Evolutionary conservation across 2,329 filamentous ascomycete species (phyloP).

Genomic region (Phyllosticta citrichinensis): DNA sequence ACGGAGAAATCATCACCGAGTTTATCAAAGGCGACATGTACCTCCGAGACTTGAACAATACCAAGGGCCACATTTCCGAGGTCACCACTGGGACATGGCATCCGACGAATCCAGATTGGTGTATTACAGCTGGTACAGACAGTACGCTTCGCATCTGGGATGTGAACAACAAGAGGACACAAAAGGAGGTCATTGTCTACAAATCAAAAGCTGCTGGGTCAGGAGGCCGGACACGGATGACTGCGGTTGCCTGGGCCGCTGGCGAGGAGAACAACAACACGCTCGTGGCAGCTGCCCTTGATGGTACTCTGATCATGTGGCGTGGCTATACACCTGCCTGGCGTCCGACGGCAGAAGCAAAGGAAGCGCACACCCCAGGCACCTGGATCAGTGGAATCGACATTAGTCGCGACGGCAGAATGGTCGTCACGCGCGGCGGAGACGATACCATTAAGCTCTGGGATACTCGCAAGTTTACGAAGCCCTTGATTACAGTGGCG

Average conservation of each 20-base stretch:
- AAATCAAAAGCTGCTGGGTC: constrained; percentile 84
- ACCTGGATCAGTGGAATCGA: constrained; percentile 92
- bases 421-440: constrained; percentile 83
- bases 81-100: constrained; percentile 86
- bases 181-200: constrained; percentile 91
- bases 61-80: constrained; percentile 91
- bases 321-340: constrained; percentile 77
- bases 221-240: constrained; percentile 88
- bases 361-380: constrained; percentile 68
- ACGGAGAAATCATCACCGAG: constrained; percentile 76
- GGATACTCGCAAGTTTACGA: constrained; percentile 94
- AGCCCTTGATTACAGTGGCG: constrained; percentile 67
- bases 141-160: constrained; percentile 97
- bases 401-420: constrained; percentile 79
- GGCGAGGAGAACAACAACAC: constrained; percentile 68
- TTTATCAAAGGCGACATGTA: constrained; percentile 99
- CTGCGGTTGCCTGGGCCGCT: constrained; percentile 76
- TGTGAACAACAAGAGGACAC: constrained; percentile 76
- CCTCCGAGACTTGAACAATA: constrained; percentile 91
- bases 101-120: constrained; percentile 72
- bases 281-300: constrained; percentile 71
- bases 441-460: constrained; percentile 92
- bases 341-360: constrained; percentile 71
- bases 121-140: constrained; percentile 86
- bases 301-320: constrained; percentile 89